phyloP scores from a whole-genome alignment of 106 monocot species.

The Dioscorea alata region DNA sequence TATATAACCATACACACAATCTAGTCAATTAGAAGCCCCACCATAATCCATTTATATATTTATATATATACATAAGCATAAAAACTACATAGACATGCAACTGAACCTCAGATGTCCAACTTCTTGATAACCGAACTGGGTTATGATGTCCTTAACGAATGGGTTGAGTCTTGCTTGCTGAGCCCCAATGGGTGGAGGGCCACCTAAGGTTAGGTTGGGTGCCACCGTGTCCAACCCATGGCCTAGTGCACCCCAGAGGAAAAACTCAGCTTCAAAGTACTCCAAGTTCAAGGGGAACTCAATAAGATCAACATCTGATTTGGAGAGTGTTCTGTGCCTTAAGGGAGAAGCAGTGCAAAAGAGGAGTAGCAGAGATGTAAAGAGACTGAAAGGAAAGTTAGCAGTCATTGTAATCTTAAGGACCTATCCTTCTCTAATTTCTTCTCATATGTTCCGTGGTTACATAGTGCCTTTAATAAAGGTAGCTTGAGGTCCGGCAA shows the following conservation, averaged over 20 bases:
- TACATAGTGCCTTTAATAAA: too few species aligned
- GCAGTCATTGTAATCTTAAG: background rate
- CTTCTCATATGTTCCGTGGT: too few species aligned
- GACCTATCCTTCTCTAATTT: too few species aligned
- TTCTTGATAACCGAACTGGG: slow-evolving; percentile 66
- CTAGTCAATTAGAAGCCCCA: too few species aligned
- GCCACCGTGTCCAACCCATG: slow-evolving; percentile 42
- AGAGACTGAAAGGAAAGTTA: background rate
- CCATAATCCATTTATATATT: too few species aligned
- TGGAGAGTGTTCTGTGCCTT: slow-evolving; percentile 1
- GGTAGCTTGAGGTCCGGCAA: too few species aligned
- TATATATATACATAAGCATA: background rate
- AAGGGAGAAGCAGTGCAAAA: background rate
- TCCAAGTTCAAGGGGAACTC: slow-evolving; percentile 75
- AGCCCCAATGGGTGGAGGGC: slow-evolving; percentile 54
- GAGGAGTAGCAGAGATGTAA: slow-evolving; percentile 5
- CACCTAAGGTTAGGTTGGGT: slow-evolving; percentile 37
- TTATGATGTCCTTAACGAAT: slow-evolving; percentile 25
- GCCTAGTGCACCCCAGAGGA: slow-evolving; percentile 52
- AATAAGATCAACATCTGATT: slow-evolving; percentile 38
- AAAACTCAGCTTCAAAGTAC: slow-evolving; percentile 72
- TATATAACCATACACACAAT: background rate
- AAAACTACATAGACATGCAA: background rate
- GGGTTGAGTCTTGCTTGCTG: slow-evolving; percentile 40
- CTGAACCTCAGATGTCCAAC: slow-evolving; percentile 59